Evolutionary conservation across 805 yeast genomes (phyloP).

Genomic region (Wickerhamiella azyma): DNA sequence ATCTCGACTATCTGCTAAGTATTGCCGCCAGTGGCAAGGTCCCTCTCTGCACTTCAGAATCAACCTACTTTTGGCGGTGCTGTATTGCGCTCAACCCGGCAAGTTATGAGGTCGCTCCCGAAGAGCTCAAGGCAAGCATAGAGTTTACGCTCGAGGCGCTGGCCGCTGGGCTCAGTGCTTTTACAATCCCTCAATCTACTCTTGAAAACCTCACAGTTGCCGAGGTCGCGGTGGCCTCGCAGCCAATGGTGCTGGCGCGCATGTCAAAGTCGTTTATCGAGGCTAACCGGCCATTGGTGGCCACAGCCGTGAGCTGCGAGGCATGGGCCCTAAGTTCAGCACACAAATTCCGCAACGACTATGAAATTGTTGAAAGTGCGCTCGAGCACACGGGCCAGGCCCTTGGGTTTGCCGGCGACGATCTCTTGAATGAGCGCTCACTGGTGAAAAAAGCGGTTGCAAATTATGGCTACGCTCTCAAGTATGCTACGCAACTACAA

Average conservation of each 20-base stretch:
- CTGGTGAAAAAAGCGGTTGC: slow-evolving; percentile 1
- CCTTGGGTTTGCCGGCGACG: background rate
- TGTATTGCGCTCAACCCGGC: background rate
- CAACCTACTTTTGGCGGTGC: background rate
- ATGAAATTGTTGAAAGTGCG: background rate
- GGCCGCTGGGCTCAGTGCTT: background rate
- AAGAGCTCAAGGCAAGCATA: background rate
- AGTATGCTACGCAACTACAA: slow-evolving; percentile 1
- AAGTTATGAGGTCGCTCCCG: background rate
- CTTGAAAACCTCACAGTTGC: background rate
- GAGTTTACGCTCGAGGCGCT: background rate
- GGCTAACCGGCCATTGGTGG: background rate
- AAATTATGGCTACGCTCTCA: background rate
- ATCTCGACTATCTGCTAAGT: background rate
- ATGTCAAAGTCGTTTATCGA: background rate
- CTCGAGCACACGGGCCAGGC: background rate
- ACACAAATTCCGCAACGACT: background rate
- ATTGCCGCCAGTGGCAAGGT: background rate
- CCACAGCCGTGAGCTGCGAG: background rate
- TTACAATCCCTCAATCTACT: background rate
- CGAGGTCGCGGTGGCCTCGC: background rate
- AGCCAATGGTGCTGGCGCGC: background rate
- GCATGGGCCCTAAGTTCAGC: slow-evolving; percentile 1
- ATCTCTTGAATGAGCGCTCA: background rate
- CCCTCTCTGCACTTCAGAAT: background rate